Percentiles rank a stretch among this genome's conserved stretches.
Evolutionary conservation across 164 flowering plant genomes (phyloP).

Genomic region (Brasenia schreberi): DNA sequence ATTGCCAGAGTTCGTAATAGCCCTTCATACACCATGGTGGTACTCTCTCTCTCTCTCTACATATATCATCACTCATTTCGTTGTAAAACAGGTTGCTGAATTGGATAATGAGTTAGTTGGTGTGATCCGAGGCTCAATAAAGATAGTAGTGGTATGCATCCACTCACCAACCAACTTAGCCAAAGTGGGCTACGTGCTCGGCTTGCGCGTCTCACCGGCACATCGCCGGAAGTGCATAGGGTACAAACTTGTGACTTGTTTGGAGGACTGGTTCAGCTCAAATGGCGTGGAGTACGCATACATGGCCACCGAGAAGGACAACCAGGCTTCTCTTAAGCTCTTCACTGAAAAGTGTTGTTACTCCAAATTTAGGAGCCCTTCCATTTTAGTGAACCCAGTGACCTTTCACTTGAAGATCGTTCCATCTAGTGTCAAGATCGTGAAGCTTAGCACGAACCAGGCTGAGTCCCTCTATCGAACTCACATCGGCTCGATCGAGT

Average conservation of each 20-base stretch:
- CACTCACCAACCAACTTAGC: conserved; percentile 8
- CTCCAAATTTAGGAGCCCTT: conserved; percentile 32
- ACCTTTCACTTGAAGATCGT: conserved; percentile 1
- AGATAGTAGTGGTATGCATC: conserved; percentile 20
- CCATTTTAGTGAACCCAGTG: conserved; percentile 53
- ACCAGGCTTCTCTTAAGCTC: conserved; percentile 44
- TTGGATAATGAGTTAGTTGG: conserved; percentile 43
- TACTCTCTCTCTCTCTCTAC: neutral
- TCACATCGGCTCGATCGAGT: conserved; percentile 34
- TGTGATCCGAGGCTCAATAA: conserved; percentile 51
- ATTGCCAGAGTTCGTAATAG: conserved; percentile 49
- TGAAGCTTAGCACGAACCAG: conserved; percentile 27
- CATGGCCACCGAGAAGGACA: conserved; percentile 71
- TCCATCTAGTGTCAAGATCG: conserved; percentile 17
- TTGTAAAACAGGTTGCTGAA: conserved; percentile 45
- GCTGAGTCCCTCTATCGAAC: conserved; percentile 38
- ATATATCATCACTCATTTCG: neutral
- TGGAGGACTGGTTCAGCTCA: conserved; percentile 55
- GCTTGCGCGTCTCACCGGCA: conserved; percentile 45
- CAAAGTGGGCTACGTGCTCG: conserved; percentile 51
- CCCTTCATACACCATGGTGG: conserved; percentile 15
- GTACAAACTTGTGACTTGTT: conserved; percentile 19
- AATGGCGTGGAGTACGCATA: conserved; percentile 44
- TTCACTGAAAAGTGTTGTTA: conserved; percentile 37
- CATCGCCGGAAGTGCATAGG: conserved; percentile 49